A percentile compares a stretch with the other conserved stretches of the same genome.
Evolutionary conservation across 352 stramenopile genomes (phyloP).

Genomic region (Phytophthora foliorum): DNA sequence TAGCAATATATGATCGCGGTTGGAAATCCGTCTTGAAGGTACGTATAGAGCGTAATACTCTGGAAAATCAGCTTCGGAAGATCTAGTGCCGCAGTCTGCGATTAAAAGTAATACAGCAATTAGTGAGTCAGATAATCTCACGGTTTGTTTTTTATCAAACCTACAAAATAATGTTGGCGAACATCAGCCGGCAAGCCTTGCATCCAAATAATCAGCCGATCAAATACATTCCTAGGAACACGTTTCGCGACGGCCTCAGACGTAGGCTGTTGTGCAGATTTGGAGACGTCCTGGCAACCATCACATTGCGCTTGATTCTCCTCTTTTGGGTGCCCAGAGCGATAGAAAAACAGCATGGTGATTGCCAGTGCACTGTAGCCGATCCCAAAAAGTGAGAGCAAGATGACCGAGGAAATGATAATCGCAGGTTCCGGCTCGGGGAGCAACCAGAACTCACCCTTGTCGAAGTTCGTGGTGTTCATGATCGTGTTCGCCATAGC

Average conservation of each 20-base stretch:
- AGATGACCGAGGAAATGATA: slow-evolving; percentile 20
- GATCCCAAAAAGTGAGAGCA: slow-evolving; percentile 40
- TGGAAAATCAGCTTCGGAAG: slow-evolving; percentile 62
- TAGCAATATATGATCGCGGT: slow-evolving; percentile 47
- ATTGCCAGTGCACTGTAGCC: slow-evolving; percentile 45
- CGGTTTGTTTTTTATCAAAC: background rate
- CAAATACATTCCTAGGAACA: background rate
- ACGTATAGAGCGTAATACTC: slow-evolving; percentile 45
- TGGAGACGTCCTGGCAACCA: background rate
- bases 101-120: too few relatives aligned
- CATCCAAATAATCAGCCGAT: slow-evolving; percentile 1
- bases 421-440: slow-evolving; percentile 29
- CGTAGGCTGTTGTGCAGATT: background rate
- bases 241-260: background rate
- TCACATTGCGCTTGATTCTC: background rate
- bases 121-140: too few relatives aligned
- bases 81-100: slow-evolving; percentile 39
- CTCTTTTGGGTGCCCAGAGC: slow-evolving; percentile 4
- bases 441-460: slow-evolving; percentile 59
- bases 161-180: slow-evolving; percentile 20
- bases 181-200: slow-evolving; percentile 11
- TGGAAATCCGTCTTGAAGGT: slow-evolving; percentile 50
- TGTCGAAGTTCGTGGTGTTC: slow-evolving; percentile 49
- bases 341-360: slow-evolving; percentile 44
- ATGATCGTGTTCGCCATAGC: slow-evolving; percentile 50